phyloP scores from a whole-genome alignment of 2,329 filamentous ascomycete genomes.

The Colletotrichum sansevieriae region DNA sequence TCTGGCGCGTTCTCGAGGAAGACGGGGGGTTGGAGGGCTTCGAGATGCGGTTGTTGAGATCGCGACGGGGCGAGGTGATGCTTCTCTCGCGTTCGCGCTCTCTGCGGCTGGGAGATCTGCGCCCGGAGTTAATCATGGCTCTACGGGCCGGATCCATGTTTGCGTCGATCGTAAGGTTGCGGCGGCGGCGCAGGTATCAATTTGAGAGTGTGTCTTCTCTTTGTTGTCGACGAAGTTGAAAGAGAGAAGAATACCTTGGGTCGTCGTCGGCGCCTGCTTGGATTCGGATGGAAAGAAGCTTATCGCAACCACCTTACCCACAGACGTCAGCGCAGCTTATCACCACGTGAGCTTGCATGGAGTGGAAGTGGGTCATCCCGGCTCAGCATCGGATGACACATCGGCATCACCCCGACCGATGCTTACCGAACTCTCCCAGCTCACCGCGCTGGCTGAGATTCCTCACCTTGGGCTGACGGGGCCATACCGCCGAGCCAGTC shows the following conservation, averaged over 20 bases:
- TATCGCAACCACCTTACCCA: not conserved
- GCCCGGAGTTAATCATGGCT: conserved; percentile 64
- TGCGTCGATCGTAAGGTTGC: conserved; percentile 37
- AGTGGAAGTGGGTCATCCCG: not conserved
- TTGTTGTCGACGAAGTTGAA: conserved; percentile 11
- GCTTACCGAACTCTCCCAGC: too few relatives aligned
- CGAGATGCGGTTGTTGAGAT: conserved; percentile 67
- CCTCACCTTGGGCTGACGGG: not conserved
- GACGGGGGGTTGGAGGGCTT: conserved; percentile 59
- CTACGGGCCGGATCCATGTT: conserved; percentile 67
- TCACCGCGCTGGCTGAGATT: not conserved
- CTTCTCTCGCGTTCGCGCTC: conserved; percentile 53
- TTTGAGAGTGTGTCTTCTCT: not conserved
- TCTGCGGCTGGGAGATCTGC: conserved; percentile 55
- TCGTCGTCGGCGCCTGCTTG: conserved; percentile 12
- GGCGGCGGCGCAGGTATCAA: not conserved
- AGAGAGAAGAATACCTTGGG: not conserved
- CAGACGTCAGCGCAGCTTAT: conserved; percentile 27
- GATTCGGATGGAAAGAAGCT: not conserved
- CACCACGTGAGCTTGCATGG: not conserved
- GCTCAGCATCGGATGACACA: not conserved
- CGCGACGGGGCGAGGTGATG: conserved; percentile 67
- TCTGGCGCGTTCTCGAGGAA: conserved; percentile 47
- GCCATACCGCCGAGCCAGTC: not conserved
- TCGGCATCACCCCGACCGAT: not conserved